Base-by-base conservation (phyloP, 2,329 filamentous ascomycete genomes). In the Sarocladium oryzae region DNA sequence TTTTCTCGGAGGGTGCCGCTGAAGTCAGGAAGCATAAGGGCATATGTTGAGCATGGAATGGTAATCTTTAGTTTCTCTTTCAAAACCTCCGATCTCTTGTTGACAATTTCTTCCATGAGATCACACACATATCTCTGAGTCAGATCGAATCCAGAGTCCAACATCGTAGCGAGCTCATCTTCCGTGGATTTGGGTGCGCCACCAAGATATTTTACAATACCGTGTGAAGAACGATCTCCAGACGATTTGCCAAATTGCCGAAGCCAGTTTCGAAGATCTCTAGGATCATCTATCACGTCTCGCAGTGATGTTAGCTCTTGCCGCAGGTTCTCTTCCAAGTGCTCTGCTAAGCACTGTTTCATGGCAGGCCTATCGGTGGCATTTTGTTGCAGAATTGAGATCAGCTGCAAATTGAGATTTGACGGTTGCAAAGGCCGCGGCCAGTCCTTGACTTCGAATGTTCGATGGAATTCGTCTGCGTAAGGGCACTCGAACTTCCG, bases 1-100 rank as follows among this genome's bases (percentile, higher is more conserved):
- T 78, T 79, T 35, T 85, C 82, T 48, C 77, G 66, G 0, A 92
- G 62, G 0, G 79, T 67, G 0, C 75, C 76, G 0, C 67, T 67
- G 21, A 87, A 88, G 61, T 92, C 88, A 0, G 84, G 77, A 0
- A 88, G 75, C 68, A 89, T 89, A 53, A 76, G 79, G 0, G 82
- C 67, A 41, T 80, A 82, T 0, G 84, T 79, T 0, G 85, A 86
- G 7, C 75, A 72, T 0, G 76, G 74, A 0, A 89, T 67, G 1
- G 70, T 75, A 46, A 89, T 77, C 45, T 81, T 82, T 51, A 87
- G 67, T 52, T 77, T 79, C 1, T 71, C 63, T 38, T 76, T 69
- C 8, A 87, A 68, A 2, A 67, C 63, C 1, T 80, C 69, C 50
- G 81, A 83, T 54, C 79, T 78, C 4, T 66, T 59, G 30, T 0